Conservation (phyloP, 2,329 filamentous ascomycete genomes). For the Calonectria leucothoes region DNA sequence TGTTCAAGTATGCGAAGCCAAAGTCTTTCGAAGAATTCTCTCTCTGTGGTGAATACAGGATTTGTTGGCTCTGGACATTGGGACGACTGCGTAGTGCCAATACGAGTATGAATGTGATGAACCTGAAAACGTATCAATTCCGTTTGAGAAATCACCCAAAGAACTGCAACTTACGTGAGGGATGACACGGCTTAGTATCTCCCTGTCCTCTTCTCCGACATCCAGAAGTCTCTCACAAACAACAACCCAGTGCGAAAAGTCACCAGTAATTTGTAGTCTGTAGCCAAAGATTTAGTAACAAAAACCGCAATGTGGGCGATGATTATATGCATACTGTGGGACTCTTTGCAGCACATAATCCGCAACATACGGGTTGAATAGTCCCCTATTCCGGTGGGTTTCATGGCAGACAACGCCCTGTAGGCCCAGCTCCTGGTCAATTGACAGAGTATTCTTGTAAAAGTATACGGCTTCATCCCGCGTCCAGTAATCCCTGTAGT, state of each 20-base stretch:
- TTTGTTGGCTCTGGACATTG: slow-evolving; percentile 49
- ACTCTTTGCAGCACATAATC: slow-evolving; percentile 43
- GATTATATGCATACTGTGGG: slow-evolving; percentile 37
- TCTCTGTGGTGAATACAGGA: slow-evolving; percentile 41
- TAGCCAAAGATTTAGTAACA: background rate
- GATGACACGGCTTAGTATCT: slow-evolving; percentile 34
- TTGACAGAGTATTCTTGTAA: slow-evolving; percentile 41
- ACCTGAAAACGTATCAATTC: slow-evolving; percentile 36
- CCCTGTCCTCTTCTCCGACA: slow-evolving; percentile 28
- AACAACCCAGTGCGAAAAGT: slow-evolving; percentile 40
- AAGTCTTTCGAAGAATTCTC: slow-evolving; percentile 45
- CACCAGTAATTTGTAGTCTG: slow-evolving; percentile 36
- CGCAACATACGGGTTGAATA: slow-evolving; percentile 37
- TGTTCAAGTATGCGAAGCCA: slow-evolving; percentile 31
- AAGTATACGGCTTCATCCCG: slow-evolving; percentile 46
- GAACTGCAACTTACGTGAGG: slow-evolving; percentile 39
- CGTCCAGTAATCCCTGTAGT: slow-evolving; percentile 44
- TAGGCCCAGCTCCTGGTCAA: slow-evolving; percentile 44
- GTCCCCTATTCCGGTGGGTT: slow-evolving; percentile 13
- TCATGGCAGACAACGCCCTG: slow-evolving; percentile 45
- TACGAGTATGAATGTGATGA: slow-evolving; percentile 47
- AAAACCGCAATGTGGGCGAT: background rate
- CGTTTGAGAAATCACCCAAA: background rate
- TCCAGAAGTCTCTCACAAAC: slow-evolving; percentile 34
- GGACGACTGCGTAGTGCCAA: slow-evolving; percentile 49